These are phyloP conservation scores for Dioscorea zingiberensis DNA, from an alignment of 106 monocot species.

Conservation along the genomic window DNA sequence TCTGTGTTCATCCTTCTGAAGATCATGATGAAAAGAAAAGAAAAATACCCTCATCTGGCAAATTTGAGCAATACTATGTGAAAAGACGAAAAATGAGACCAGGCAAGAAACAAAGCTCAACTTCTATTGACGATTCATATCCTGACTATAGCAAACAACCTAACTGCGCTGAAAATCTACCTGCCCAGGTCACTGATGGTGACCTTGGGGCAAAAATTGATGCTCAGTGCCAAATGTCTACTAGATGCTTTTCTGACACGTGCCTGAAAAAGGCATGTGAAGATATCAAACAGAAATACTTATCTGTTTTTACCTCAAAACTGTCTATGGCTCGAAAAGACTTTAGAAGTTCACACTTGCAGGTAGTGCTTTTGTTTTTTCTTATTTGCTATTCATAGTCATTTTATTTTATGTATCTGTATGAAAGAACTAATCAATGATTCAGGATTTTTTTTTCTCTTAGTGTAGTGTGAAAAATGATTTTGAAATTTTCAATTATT, in stretches of 20 bases:
- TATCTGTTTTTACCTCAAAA: slow-evolving; percentile 64
- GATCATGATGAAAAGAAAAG: slow-evolving; percentile 16
- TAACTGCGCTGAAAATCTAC: too few species aligned
- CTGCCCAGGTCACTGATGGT: too few species aligned
- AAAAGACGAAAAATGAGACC: slow-evolving; percentile 46
- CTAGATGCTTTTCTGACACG: slow-evolving; percentile 35
- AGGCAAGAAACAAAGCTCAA: slow-evolving; percentile 1
- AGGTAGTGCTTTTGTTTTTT: slow-evolving; percentile 35
- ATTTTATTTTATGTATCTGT: not conserved
- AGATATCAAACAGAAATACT: slow-evolving; percentile 61
- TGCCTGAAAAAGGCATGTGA: slow-evolving; percentile 67
- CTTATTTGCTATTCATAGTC: not conserved
- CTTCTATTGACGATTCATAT: too few species aligned
- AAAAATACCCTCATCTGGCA: slow-evolving; percentile 15
- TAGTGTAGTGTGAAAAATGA: too few species aligned
- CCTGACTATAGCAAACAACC: too few species aligned
- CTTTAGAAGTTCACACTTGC: slow-evolving; percentile 42
- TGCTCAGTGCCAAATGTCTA: slow-evolving; percentile 19
- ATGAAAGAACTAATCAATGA: too few species aligned
- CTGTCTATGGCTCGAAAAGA: slow-evolving; percentile 66
- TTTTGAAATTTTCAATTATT: too few species aligned
- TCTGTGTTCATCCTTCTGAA: slow-evolving; percentile 21
- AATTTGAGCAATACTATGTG: slow-evolving; percentile 25
- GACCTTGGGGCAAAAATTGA: slow-evolving; percentile 2
- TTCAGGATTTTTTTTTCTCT: too few species aligned